Percentiles rank a stretch among this genome's conserved stretches.
Conservation (phyloP, 140 eudicot genomes). For the Ambrosia hybrid region DNA sequence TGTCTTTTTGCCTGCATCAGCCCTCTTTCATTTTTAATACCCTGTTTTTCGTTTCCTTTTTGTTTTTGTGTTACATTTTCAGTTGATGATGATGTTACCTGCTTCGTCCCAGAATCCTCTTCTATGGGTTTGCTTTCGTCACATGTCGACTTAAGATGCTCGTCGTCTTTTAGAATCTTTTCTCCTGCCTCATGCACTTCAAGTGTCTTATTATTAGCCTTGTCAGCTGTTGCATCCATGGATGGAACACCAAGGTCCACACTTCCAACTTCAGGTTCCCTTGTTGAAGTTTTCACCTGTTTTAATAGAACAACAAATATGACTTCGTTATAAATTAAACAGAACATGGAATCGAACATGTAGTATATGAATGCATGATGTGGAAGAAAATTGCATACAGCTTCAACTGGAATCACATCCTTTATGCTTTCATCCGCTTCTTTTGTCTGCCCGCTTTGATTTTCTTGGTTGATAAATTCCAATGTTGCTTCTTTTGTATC, state of each 20-base stretch:
- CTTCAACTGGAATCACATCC: conserved; percentile 22
- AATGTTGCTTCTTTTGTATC: conserved; percentile 3
- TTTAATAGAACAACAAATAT: conserved; percentile 14
- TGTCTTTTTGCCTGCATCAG: conserved; percentile 15
- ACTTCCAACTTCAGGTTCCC: conserved; percentile 21
- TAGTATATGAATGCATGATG: conserved; percentile 12
- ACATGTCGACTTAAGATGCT: conserved; percentile 16
- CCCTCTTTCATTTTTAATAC: conserved; percentile 10
- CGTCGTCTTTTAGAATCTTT: background rate
- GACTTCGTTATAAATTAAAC: conserved; percentile 11
- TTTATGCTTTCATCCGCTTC: conserved; percentile 38
- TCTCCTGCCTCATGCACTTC: conserved; percentile 17
- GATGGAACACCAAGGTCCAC: conserved; percentile 24
- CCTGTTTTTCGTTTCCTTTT: background rate
- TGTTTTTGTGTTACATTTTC: conserved; percentile 1
- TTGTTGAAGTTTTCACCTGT: conserved; percentile 33
- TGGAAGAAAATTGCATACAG: conserved; percentile 34
- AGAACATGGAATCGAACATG: background rate
- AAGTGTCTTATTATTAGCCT: conserved; percentile 11
- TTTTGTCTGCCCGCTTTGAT: conserved; percentile 22
- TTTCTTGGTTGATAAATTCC: conserved; percentile 8
- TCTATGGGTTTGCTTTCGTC: conserved; percentile 15
- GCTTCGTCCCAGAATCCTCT: conserved; percentile 18
- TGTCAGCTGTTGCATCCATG: conserved; percentile 19
- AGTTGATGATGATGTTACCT: conserved; percentile 21